A percentile compares a stretch with the other conserved stretches of the same genome.
Conservation (phyloP, 495 filamentous ascomycete genomes). For the Hyphodiscus hymeniophilus region DNA sequence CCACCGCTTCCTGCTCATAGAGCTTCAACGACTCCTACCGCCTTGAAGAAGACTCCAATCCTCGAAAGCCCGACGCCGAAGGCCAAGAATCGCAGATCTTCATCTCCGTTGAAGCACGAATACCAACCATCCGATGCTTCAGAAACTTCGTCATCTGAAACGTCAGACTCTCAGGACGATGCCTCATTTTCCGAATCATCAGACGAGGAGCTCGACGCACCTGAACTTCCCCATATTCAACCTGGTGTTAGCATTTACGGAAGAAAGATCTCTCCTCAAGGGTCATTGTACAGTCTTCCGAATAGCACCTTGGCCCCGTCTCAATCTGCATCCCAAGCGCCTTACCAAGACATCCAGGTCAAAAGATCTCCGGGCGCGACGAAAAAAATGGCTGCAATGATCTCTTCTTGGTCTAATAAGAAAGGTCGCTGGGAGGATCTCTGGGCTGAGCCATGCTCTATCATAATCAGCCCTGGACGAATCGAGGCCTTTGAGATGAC, state of each 20-base stretch:
- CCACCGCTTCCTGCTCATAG: constrained; percentile 43
- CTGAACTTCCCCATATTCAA: neutral
- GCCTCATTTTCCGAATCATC: constrained; percentile 32
- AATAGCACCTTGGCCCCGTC: constrained; percentile 59
- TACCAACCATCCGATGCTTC: constrained; percentile 87
- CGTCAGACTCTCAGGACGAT: constrained; percentile 35
- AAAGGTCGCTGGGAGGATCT: constrained; percentile 73
- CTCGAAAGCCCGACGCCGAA: constrained; percentile 31
- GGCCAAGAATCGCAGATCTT: constrained; percentile 59
- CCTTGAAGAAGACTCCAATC: constrained; percentile 39
- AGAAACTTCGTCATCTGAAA: constrained; percentile 27
- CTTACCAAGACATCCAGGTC: constrained; percentile 47
- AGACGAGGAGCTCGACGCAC: constrained; percentile 30
- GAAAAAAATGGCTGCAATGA: constrained; percentile 59
- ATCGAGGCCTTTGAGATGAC: constrained; percentile 73
- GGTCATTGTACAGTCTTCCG: constrained; percentile 35
- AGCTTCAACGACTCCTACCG: constrained; percentile 29
- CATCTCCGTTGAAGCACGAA: constrained; percentile 95
- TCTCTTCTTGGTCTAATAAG: constrained; percentile 79
- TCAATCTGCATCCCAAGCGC: constrained; percentile 65
- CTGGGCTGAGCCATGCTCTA: constrained; percentile 64
- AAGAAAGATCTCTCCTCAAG: constrained; percentile 9
- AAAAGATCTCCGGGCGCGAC: constrained; percentile 41
- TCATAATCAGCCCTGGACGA: constrained; percentile 73
- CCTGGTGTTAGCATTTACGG: constrained; percentile 1